Evolutionary conservation across 257 asterid species (phyloP), one percentile per base, ranked within the genome.

Genomic region (Capsicum rhomboideum): DNA sequence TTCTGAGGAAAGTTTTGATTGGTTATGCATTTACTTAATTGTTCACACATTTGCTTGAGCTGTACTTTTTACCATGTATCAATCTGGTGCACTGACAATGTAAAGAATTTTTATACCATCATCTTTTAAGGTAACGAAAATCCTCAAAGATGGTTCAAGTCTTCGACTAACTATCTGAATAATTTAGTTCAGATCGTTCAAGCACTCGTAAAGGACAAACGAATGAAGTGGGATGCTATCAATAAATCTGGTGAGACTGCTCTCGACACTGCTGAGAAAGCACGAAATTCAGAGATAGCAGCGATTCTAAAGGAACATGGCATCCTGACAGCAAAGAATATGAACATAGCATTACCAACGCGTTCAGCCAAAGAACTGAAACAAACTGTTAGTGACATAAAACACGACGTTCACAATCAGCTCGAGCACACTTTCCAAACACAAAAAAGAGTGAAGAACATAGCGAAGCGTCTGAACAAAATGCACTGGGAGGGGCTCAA

Each of bases 401-500:
- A 92, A 77, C 96, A 94, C 52, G 96, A 92, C 74, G 97, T 93
- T 23, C 93, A 91, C 26, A 82, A 91, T 84, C 98, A 93, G 88
- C 90, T 94, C 2, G 91, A 90, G 64, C 94, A 94, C 91, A 89
- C 94, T 1, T 91, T 88, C 67, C 93, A 92, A 74, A 94, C 97
- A 0, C 84, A 92, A 37, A 85, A 85, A 61, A 82, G 86, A 18
- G 93, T 94, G 59, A 91, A 90, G 0, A 91, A 92, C 14, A 94
- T 93, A 5, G 91, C 90, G 79, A 91, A 91, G 26, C 84, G 98
- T 23, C 93, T 93, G 86, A 89, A 89, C 59, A 94, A 94, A 83
- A 91, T 91, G 97, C 98, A 94, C 31, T 85, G 90, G 0, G 97
- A 92, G 86, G 98, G 97, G 26, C 92, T 94, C 4, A 94, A 94